Conservation (phyloP, 306 rosid genomes). For the Argentina anserina region DNA sequence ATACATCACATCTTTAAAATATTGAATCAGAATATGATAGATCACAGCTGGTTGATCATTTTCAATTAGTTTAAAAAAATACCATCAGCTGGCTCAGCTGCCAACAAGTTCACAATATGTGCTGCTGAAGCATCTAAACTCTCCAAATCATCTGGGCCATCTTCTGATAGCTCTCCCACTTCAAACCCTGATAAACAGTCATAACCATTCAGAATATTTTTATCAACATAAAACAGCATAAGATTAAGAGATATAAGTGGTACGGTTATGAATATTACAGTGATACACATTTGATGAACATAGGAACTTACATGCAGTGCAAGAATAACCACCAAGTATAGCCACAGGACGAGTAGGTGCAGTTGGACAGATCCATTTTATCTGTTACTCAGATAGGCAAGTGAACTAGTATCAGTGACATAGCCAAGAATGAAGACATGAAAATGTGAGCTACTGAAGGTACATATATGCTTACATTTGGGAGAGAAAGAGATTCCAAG, state of each 20-base stretch:
- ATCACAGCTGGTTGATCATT: background rate
- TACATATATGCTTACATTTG: slow-evolving; percentile 56
- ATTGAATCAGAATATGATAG: background rate
- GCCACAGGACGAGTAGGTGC: slow-evolving; percentile 99
- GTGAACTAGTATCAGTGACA: slow-evolving; percentile 9
- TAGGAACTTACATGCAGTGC: slow-evolving; percentile 80
- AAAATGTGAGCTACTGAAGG: slow-evolving; percentile 23
- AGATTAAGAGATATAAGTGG: background rate
- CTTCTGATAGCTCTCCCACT: slow-evolving; percentile 89
- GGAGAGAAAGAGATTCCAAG: slow-evolving; percentile 80
- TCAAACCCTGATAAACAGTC: slow-evolving; percentile 74
- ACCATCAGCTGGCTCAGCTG: slow-evolving; percentile 98
- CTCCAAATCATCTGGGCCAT: slow-evolving; percentile 95
- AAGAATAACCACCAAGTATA: slow-evolving; percentile 85
- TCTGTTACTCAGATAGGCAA: slow-evolving; percentile 41
- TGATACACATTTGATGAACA: background rate
- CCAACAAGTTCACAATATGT: slow-evolving; percentile 85
- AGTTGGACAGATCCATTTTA: slow-evolving; percentile 99
- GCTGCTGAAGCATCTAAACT: slow-evolving; percentile 95
- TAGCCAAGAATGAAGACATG: background rate
- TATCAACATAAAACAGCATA: background rate
- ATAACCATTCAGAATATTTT: slow-evolving; percentile 14
- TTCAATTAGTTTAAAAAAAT: slow-evolving; percentile 17
- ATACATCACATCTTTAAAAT: background rate
- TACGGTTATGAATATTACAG: background rate